Percentiles rank a stretch among this genome's conserved stretches.
These are phyloP conservation scores for Lactarius psammicola DNA, from an alignment of 768 basidiomycete species.

Conservation along the genomic window DNA sequence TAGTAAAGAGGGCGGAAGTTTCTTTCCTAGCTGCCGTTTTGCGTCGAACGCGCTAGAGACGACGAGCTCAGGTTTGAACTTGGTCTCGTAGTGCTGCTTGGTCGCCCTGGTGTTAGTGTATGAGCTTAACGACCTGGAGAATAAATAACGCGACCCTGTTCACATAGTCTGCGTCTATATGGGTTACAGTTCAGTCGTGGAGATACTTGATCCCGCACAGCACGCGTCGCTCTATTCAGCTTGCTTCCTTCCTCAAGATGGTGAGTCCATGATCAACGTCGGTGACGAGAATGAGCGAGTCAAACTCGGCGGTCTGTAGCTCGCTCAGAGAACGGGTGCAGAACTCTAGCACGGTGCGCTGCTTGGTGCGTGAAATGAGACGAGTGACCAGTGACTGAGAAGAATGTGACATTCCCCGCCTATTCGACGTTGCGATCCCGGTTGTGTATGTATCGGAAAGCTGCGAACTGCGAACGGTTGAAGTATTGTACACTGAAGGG, in stretches of 20 bases:
- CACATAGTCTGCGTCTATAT: slow-evolving; percentile 48
- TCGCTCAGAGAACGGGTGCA: slow-evolving; percentile 18
- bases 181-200: slow-evolving; percentile 51
- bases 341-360: slow-evolving; percentile 32
- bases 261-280: slow-evolving; percentile 46
- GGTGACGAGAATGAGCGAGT: slow-evolving; percentile 42
- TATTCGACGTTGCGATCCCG: slow-evolving; percentile 32
- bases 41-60: slow-evolving; percentile 27
- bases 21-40: slow-evolving; percentile 3
- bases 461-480: slow-evolving; percentile 9
- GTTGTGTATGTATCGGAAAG: slow-evolving; percentile 36
- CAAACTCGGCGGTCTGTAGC: slow-evolving; percentile 32
- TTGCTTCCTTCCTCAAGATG: slow-evolving; percentile 41
- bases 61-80: slow-evolving; percentile 38
- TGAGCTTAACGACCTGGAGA: not conserved
- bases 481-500: not conserved
- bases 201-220: slow-evolving; percentile 47
- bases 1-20: slow-evolving; percentile 32
- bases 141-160: slow-evolving; percentile 37
- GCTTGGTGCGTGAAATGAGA: slow-evolving; percentile 28
- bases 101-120: not conserved
- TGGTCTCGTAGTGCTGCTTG: slow-evolving; percentile 42
- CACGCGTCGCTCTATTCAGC: slow-evolving; percentile 41
- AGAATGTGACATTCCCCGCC: slow-evolving; percentile 34
- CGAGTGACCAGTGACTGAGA: slow-evolving; percentile 32